Evolutionary conservation across 2,329 filamentous ascomycete species (phyloP), one percentile per base, ranked within the genome.

Genomic region (Rutstroemia sydowiana): DNA sequence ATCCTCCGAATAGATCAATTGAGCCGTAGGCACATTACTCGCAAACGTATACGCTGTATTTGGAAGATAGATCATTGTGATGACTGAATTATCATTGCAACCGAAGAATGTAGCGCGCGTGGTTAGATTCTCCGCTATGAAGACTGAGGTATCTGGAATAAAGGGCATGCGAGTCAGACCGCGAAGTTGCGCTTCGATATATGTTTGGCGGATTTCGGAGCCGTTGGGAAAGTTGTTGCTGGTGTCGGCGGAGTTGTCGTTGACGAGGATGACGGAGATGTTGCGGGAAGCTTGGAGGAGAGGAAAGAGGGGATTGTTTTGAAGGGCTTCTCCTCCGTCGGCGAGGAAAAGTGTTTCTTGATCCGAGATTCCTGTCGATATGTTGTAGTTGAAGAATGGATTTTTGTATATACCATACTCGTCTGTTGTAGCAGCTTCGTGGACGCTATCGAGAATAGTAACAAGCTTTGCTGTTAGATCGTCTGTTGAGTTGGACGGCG

Each of bases 321-420:
- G 73, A 21, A 64, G 48, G 8, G 67, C 64, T 37, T 67, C 58
- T n/a, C 72, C 74, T n/a, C 74, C 74, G 55, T 76, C 74, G 20
- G 69, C 70, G 21, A 76, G 61, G 40, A 63, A 62, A 16, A 77
- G 65, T 9, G 51, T 51, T 11, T 62, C 44, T 34, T 71, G 58
- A 8, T 63, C 56, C 6, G 69, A 66, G 9, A 70, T 59, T 11
- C 55, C 50, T 1, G 59, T 59, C 1, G 55, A 45, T 3, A 61
- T 63, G 0, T 57, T 40, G 69, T 73, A 82, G 54, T 73, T 67
- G 48, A 77, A 68, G 62, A 81, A 81, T 0, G 78, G 84, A 66
- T 87, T 87, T 5, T 77, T 78, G 70, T 79, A 85, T 18, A 71
- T 61, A 62, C 75, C 74, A 42, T 58, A 64, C 2, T 63, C 51